A percentile compares a stretch with the other conserved stretches of the same genome.
Conservation (phyloP, 31 red algal genomes). For the Odonthalia washingtoniensis region DNA sequence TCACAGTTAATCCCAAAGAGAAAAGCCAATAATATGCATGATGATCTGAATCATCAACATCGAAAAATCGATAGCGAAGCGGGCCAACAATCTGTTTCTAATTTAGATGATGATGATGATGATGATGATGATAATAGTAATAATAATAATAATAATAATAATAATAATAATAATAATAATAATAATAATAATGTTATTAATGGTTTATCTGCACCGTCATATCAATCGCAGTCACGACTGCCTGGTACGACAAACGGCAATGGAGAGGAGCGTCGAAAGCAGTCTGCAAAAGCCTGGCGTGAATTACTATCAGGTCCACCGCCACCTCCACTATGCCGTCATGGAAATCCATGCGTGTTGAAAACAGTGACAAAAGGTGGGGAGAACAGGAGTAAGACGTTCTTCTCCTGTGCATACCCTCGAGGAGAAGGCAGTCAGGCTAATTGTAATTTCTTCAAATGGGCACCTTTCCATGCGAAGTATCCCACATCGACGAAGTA, state of each 20-base stretch:
- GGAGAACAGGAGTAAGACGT: slow-evolving; percentile 66
- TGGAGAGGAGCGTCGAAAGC: neutral
- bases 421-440: slow-evolving; percentile 50
- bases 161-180: neutral
- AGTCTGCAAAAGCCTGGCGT: slow-evolving; percentile 53
- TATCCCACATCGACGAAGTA: neutral
- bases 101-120: neutral
- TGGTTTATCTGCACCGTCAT: too few species aligned
- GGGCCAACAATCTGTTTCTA: neutral
- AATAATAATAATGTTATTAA: neutral
- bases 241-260: neutral
- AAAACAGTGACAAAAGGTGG: slow-evolving; percentile 68
- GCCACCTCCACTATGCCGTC: slow-evolving; percentile 67
- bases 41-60: neutral
- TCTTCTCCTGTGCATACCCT: slow-evolving; percentile 70
- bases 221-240: too few species aligned
- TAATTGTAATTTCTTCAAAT: slow-evolving; percentile 65
- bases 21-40: too few species aligned
- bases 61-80: neutral
- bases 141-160: neutral
- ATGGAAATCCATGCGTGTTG: slow-evolving; percentile 59
- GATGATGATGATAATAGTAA: neutral
- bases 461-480: slow-evolving; percentile 63
- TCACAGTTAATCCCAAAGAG: too few species aligned
- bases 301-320: slow-evolving; percentile 65